Base-by-base conservation (phyloP, 495 filamentous ascomycete genomes). In the Viridothelium virens region DNA sequence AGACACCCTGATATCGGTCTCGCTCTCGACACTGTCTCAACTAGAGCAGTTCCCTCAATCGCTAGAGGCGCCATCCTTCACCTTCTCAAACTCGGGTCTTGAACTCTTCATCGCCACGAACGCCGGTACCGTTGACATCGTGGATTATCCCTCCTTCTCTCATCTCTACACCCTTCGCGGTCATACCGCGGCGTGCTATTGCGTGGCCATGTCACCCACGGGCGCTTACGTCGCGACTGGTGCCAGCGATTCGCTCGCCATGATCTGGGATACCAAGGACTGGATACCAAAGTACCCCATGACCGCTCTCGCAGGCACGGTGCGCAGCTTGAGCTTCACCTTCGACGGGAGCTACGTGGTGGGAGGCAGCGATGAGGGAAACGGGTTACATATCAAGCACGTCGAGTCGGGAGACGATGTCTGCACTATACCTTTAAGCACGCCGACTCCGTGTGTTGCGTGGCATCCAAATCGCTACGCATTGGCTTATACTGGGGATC, bases 391-490 rank as follows among this genome's bases (percentile, higher is more conserved):
- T 59, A 85, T 92, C 47, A 90, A 87, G 68, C 92, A 96, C 74
- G 86, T 87, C 2, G 95, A 97, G 74, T 90, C 87, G 0, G 95
- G 93, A 1, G 95, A 97, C 47, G 85, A 84, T 69, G 86, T 96
- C 7, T 86, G 92, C 69, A 91, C 82, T 10, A 81, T 96, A 89
- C 89, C 1, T 37, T 18, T 3, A 31, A 31, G 25, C 79, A 84
- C 83, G 67, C 73, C 84, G 38, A 80, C 81, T 46, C 64, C 78
- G 70, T 75, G 76, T 69, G 88, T 96, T 6, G 87, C 87, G 5
- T 98, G 93, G 93, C 92, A 96, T 74, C 94, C 94, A 3, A 89
- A 83, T 44, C 80, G 88, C 72, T 98, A 97, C 72, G 91, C 86
- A 80, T 74, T 98, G 63, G 94, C 93, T 12, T 96, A 96, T 79